Conservation (phyloP, 164 flowering plant species). For the Umbellularia californica region DNA sequence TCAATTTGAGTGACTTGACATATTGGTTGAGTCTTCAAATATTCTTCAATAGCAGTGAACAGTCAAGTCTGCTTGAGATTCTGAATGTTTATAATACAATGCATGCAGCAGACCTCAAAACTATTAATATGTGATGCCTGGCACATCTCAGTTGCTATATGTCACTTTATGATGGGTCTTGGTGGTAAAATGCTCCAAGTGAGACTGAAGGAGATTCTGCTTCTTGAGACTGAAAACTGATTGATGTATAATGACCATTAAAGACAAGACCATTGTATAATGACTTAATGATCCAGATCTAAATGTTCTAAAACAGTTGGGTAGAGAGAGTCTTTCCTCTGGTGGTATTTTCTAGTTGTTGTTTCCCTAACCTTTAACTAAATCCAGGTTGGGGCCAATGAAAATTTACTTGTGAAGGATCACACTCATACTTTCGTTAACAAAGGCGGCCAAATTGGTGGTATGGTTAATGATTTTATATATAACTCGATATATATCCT, state of each 20-base stretch:
- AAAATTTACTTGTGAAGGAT: conserved; percentile 95
- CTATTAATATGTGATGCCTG: not conserved
- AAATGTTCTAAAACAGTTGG: not conserved
- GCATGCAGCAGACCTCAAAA: no score
- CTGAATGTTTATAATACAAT: no score
- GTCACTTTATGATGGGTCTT: not conserved
- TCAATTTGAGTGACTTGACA: not conserved
- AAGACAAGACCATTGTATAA: no score
- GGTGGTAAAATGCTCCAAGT: not conserved
- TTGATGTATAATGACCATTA: not conserved
- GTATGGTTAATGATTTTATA: conserved; percentile 33
- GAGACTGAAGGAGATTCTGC: not conserved
- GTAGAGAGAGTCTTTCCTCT: not conserved
- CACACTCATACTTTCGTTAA: conserved; percentile 95
- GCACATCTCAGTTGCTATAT: not conserved
- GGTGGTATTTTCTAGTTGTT: conserved; percentile 9
- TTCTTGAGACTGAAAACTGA: not conserved
- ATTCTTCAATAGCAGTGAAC: no score
- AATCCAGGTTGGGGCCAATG: conserved; percentile 82
- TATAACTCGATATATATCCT: conserved; percentile 1
- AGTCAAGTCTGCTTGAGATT: no score
- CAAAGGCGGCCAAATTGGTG: conserved; percentile 86
- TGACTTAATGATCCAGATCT: not conserved
- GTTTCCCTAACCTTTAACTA: conserved; percentile 12
- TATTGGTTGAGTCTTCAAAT: no score